Evolutionary conservation across 257 asterid genomes (phyloP).

Genomic region (Plantago elongata): DNA sequence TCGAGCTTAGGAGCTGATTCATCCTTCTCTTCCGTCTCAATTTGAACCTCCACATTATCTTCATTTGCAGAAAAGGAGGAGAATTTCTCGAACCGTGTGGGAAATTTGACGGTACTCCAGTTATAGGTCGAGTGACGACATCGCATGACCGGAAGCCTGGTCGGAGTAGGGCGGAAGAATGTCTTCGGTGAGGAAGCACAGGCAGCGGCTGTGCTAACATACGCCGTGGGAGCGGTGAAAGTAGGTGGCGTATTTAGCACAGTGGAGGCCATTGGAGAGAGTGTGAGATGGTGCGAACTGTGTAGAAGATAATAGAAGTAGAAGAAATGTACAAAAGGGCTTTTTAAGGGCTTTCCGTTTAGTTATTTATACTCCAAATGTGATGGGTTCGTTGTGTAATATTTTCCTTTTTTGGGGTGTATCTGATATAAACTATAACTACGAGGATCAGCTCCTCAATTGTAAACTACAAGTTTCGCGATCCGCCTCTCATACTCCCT

Average conservation of each 20-base stretch:
- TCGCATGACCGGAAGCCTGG: conserved; percentile 21
- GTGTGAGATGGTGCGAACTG: not conserved
- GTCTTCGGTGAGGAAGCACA: conserved; percentile 19
- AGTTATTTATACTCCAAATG: too few relatives aligned
- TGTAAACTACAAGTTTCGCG: too few relatives aligned
- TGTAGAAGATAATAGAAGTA: not conserved
- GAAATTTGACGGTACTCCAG: conserved; percentile 24
- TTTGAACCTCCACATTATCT: conserved; percentile 42
- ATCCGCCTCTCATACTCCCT: too few relatives aligned
- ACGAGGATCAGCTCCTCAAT: not conserved
- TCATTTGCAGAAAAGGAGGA: conserved; percentile 36
- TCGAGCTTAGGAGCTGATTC: conserved; percentile 10
- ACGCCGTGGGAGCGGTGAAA: conserved; percentile 21
- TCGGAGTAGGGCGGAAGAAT: conserved; percentile 18
- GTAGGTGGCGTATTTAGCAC: conserved; percentile 31
- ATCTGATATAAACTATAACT: too few relatives aligned
- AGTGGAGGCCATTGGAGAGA: conserved; percentile 42
- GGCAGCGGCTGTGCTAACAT: conserved; percentile 25
- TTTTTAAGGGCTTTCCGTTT: not conserved
- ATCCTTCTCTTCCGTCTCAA: conserved; percentile 38
- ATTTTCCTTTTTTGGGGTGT: too few relatives aligned
- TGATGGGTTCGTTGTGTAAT: too few relatives aligned
- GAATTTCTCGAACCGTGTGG: conserved; percentile 27
- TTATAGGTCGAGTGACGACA: conserved; percentile 21
- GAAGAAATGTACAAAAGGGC: conserved; percentile 1